Evolutionary conservation across 1,284 basidiomycete species (phyloP), one percentile per base, ranked within the genome.

Genomic region (Cryptococcus jaspeensis): DNA sequence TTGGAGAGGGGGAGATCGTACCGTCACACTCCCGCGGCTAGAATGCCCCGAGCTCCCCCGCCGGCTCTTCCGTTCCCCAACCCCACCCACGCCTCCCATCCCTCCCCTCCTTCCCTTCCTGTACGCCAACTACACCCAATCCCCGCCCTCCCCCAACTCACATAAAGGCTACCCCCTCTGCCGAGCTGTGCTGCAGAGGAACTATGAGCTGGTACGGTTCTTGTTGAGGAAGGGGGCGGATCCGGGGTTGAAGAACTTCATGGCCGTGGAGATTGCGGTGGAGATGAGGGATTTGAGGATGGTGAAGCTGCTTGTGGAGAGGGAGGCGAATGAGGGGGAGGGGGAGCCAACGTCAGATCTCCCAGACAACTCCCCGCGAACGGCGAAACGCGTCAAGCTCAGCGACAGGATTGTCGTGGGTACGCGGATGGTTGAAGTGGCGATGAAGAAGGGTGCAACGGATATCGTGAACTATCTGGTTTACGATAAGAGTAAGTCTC

Each of bases 91-190:
- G 13, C 11, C 50, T 15, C 44, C 60, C 0, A 59, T 76, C 72
- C 7, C 66, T 64, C 55, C 83, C 78, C 36, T 79, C 6, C 61
- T 80, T 8, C 44, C 41, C 2, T 71, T 74, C 59, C 63, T 79
- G 6, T 71, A 78, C 52, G 52, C 59, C 0, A 48, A 40, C 8
- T 77, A 74, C 49, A 25, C 51, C 0, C 67, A 68, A 1, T 78
- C 84, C 39, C 66, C 81, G 11, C 69, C 69, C 1, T 79, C 84
- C 36, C 65, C 81, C 9, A 84, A 91, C 70, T 82, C 86, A 6
- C 81, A 87, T 72, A 80, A 84, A 1, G 90, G 90, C 0, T 93
- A 92, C 65, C 85, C 87, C 0, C 82, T 94, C 35, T 85, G 84
- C 9, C 85, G 84, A 58, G 88, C 90, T 1, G 88, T 90, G 0